Conservation (phyloP, 257 asterid species). For the Penstemon newberryi region DNA sequence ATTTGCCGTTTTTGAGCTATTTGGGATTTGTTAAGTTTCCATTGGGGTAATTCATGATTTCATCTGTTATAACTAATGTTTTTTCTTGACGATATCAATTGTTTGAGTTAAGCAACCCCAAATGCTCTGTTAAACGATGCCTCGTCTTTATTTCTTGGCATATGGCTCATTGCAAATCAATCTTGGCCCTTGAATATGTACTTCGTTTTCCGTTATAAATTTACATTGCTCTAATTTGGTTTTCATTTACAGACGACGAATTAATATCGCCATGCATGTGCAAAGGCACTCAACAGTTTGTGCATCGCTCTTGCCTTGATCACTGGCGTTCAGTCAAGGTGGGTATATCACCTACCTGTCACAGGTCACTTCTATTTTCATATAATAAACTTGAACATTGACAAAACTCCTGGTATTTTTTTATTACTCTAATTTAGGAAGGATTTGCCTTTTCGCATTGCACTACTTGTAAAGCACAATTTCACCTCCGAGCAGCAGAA, state of each 20-base stretch:
- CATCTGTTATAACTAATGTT: background rate
- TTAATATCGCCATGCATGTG: constrained; percentile 65
- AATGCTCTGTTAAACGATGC: background rate
- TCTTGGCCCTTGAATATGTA: background rate
- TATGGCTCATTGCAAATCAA: background rate
- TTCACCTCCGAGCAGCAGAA: constrained; percentile 48
- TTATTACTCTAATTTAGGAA: constrained; percentile 36
- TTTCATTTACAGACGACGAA: constrained; percentile 39
- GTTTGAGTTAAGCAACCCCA: background rate
- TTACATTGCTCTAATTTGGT: background rate
- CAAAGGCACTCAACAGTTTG: constrained; percentile 65
- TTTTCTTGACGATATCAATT: background rate
- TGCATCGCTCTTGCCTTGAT: constrained; percentile 62
- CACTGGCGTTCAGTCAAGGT: constrained; percentile 68
- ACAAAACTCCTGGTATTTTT: too few relatives aligned
- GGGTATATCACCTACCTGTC: constrained; percentile 2
- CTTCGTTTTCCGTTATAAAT: background rate
- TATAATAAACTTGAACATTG: too few relatives aligned
- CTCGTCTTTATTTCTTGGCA: background rate
- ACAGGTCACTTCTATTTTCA: background rate
- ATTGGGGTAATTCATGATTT: background rate
- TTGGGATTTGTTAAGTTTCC: background rate
- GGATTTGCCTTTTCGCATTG: constrained; percentile 67
- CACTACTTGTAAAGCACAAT: constrained; percentile 62
- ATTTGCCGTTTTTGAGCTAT: background rate